Base-by-base conservation (phyloP, 179 eudicot genomes). In the Camellia oleifera region DNA sequence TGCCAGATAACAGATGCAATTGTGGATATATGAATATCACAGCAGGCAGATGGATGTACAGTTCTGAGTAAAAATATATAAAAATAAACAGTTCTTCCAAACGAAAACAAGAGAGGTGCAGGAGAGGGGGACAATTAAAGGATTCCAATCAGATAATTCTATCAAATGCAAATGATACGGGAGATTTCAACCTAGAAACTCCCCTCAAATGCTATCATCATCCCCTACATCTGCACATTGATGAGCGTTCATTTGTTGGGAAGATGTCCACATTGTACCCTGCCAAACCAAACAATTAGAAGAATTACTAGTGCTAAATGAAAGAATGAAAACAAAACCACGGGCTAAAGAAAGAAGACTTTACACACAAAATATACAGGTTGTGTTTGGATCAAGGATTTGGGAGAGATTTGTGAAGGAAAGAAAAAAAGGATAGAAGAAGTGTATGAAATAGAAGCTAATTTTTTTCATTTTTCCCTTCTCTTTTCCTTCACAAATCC, bases 201-300 rank as follows among this genome's bases (percentile, higher is more conserved):
- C 75, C 83, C 48, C 62, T 54, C 48, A 44, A 46, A 54, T 53
- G 74, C 14, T 73, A 13, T 70, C 66, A 44, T 64, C 74, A 17
- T 76, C 80, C 56, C 66, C 74, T 61, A 5, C 14, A 40, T 32
- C 54, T 5, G 61, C 80, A 77, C 80, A 67, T 52, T 40, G n/a
- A 53, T 67, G 79, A 65, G 50, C 23, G 6, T 18, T 44, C 63
- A 69, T 69, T 53, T 46, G 23, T 48, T 50, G 48, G 26, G 45
- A 53, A 6, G 61, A 42, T 65, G 18, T 60, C 64, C 75, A 78
- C 10, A 53, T 68, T 40, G 66, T 53, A 44, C 61, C 74, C 80
- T 78, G 80, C 65, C 74, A 78, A 67, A 54, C 80, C 69, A 62
- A 40, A 71, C 15, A 42, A 72, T 9, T 60, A 23, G 44, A 56